Evolutionary conservation across 2,329 filamentous ascomycete genomes (phyloP).

Genomic region (Verticillium isaacii): DNA sequence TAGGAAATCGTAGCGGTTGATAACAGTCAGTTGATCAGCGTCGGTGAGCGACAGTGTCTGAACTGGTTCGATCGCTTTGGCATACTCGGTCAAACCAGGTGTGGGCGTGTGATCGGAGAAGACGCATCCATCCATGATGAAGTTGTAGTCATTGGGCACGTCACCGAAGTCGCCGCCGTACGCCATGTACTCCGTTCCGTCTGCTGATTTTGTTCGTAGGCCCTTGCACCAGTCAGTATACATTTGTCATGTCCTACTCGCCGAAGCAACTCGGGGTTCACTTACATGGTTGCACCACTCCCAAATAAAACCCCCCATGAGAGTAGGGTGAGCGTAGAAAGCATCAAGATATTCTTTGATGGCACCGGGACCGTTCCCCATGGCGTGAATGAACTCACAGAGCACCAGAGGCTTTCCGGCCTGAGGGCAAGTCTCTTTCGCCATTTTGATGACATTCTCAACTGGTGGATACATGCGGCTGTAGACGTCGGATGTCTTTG

Average conservation of each 20-base stretch:
- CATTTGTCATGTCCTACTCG: constrained; percentile 14
- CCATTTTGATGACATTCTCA: constrained; percentile 34
- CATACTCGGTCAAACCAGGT: constrained; percentile 48
- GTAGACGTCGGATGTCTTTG: constrained; percentile 56
- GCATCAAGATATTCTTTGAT: constrained; percentile 64
- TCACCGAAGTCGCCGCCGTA: constrained; percentile 61
- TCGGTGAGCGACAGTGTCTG: constrained; percentile 39
- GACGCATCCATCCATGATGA: constrained; percentile 52
- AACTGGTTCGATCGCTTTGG: constrained; percentile 56
- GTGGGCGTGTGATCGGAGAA: constrained; percentile 42
- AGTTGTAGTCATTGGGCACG: constrained; percentile 53
- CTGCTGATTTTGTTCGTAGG: constrained; percentile 34
- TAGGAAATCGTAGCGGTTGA: constrained; percentile 51
- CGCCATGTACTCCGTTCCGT: constrained; percentile 42
- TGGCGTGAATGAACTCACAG: constrained; percentile 55
- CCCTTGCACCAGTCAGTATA: constrained; percentile 17
- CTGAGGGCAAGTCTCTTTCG: constrained; percentile 28
- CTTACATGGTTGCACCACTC: constrained; percentile 57
- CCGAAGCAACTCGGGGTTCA: not conserved
- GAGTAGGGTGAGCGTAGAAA: constrained; percentile 46
- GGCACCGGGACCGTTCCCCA: constrained; percentile 68
- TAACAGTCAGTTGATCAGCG: constrained; percentile 30
- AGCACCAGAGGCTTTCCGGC: constrained; percentile 52
- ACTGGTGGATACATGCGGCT: constrained; percentile 60
- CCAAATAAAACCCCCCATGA: constrained; percentile 62